Evolutionary conservation across 1,284 basidiomycete species (phyloP).

Genomic region (Mycena citricolor): DNA sequence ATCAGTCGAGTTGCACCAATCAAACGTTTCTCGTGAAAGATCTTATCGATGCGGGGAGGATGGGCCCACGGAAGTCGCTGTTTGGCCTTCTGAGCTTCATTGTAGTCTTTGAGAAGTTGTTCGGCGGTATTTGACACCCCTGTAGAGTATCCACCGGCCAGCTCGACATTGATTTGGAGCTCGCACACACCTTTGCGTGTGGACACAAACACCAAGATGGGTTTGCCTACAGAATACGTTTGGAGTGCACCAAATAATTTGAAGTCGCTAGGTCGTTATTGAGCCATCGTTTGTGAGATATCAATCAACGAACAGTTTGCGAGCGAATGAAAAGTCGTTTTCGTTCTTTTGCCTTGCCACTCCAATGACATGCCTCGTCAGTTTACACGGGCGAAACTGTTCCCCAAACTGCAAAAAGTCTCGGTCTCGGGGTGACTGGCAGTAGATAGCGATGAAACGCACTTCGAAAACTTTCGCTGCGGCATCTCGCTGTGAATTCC

Average conservation of each 20-base stretch:
- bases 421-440: too few species aligned
- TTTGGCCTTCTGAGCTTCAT: constrained; percentile 50
- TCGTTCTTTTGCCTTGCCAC: constrained; percentile 55
- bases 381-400: constrained; percentile 83
- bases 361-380: constrained; percentile 71
- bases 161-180: background rate
- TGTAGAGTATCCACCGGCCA: constrained; percentile 31
- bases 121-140: constrained; percentile 75
- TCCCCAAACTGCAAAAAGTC: constrained; percentile 75
- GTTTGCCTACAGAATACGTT: constrained; percentile 71
- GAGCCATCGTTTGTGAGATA: background rate
- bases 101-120: constrained; percentile 70
- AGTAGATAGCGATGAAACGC: constrained; percentile 11
- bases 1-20: constrained; percentile 41
- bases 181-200: constrained; percentile 73
- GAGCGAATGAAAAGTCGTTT: constrained; percentile 81
- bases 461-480: constrained; percentile 78
- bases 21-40: constrained; percentile 64
- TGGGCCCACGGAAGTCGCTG: constrained; percentile 64
- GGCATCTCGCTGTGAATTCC: constrained; percentile 38
- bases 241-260: constrained; percentile 73
- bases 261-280: constrained; percentile 62
- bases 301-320: constrained; percentile 14
- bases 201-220: constrained; percentile 82
- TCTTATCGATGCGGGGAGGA: constrained; percentile 47